Evolutionary conservation across 208 protist species (phyloP).

Genomic region (Naegleria lovaniensis): DNA sequence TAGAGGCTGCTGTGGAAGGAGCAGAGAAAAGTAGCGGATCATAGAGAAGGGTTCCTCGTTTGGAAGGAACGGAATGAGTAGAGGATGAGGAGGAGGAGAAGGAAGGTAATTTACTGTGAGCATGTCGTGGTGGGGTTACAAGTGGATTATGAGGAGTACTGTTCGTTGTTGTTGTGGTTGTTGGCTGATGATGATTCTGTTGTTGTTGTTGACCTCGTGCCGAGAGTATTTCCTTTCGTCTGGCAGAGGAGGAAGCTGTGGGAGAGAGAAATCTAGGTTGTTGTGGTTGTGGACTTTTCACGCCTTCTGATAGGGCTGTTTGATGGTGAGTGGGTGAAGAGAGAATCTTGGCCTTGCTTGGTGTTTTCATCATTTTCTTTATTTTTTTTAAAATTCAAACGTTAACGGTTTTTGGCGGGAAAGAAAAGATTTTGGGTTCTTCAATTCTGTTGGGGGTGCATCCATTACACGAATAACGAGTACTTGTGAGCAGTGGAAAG

Average conservation of each 20-base stretch:
- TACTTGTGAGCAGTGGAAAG: too few relatives aligned
- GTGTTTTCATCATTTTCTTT: too few relatives aligned
- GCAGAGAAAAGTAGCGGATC: not conserved
- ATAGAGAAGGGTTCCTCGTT: not conserved
- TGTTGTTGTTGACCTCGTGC: not conserved
- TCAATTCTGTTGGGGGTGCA: too few relatives aligned
- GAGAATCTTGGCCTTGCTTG: too few relatives aligned
- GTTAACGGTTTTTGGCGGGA: too few relatives aligned
- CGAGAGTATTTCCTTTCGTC: not conserved
- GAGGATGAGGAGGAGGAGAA: not conserved
- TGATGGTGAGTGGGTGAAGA: too few relatives aligned
- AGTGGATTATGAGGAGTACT: not conserved
- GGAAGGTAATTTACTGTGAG: not conserved
- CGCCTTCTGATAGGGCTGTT: not conserved
- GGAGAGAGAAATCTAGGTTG: not conserved
- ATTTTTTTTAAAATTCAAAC: too few relatives aligned
- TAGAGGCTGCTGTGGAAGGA: not conserved
- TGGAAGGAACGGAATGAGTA: not conserved
- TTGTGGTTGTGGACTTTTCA: too few relatives aligned
- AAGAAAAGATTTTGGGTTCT: too few relatives aligned
- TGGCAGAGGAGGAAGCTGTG: not conserved
- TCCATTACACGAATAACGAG: too few relatives aligned
- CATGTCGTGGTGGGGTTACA: not conserved
- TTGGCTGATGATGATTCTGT: not conserved
- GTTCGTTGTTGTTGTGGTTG: not conserved